Evolutionary conservation across 306 rosid genomes (phyloP), one percentile per base, ranked within the genome.

Genomic region (Vigna nakashimae): DNA sequence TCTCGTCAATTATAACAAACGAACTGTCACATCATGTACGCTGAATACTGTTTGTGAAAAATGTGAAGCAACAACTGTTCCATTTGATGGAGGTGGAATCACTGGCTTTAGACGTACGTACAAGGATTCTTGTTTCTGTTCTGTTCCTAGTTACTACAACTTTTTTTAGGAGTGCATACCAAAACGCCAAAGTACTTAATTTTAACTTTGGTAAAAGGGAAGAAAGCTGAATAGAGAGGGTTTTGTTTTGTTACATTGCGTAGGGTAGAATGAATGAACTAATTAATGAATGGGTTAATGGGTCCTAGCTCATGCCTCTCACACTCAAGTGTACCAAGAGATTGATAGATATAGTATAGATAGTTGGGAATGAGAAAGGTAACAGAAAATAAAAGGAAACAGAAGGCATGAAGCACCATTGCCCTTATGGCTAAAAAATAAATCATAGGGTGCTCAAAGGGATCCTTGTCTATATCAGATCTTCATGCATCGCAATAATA

Each of bases 1-100:
- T 50, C 30, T 74, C 22, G n/a, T 49, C 87, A 75, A 84, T 80
- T 40, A 80, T 71, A 45, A 76, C 76, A 70, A 69, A 67, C 71
- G 78, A 84, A 77, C 85, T 22, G 78, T 84, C 88, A 77, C 78
- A 53, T 81, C 85, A 52, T 22, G 63, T 42, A 59, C 73, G 22
- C 68, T 71, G 22, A 71, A 66, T 28, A 80, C 73, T 84, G 80
- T 84, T 77, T 42, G 16, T 42, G 51, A 64, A 71, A 77, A 71
- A 42, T 36, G 17, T 49, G 66, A 67, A 48, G 17, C 5, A 76
- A 30, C 53, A 52, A 64, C 67, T 72, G 71, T 71, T 78, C 28
- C 22, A 71, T 71, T 78, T 67, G 34, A 46, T 70, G 79, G 49
- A 64, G 75, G 60, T 26, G 67, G 64, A 64, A 64, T 13, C 77